phyloP scores from a whole-genome alignment of 1,139 yeast genomes.

The Meyerozyma elateridarum region DNA sequence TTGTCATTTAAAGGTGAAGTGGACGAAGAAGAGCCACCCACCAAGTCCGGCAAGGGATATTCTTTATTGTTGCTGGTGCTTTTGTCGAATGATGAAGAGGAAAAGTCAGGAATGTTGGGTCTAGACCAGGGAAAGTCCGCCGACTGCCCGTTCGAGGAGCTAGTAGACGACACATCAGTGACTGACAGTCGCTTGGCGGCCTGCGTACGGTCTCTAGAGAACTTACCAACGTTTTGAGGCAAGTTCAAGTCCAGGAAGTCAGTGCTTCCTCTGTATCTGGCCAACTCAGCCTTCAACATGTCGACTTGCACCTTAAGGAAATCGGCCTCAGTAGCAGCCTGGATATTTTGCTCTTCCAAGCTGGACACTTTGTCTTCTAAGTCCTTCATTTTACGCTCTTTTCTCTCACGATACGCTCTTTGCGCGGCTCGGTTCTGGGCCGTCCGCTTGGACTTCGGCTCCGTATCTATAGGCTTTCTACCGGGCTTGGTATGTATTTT shows the following conservation, averaged over 20 bases:
- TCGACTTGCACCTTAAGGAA: constrained; percentile 73
- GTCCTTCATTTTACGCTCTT: constrained; percentile 81
- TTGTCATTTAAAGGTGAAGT: constrained; percentile 41
- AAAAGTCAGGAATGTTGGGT: constrained; percentile 12
- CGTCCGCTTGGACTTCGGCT: constrained; percentile 81
- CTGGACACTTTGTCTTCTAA: constrained; percentile 71
- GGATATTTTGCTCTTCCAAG: constrained; percentile 66
- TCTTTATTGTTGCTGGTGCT: constrained; percentile 7
- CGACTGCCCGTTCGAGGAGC: background rate
- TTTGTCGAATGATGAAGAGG: constrained; percentile 16
- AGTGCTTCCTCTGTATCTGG: constrained; percentile 51
- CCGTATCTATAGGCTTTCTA: constrained; percentile 72
- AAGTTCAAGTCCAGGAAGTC: constrained; percentile 30
- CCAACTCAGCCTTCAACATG: constrained; percentile 66
- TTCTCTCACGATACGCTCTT: constrained; percentile 91
- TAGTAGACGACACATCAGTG: too few species aligned
- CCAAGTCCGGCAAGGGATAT: constrained; percentile 31
- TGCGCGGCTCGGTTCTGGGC: constrained; percentile 98
- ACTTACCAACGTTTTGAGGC: constrained; percentile 3
- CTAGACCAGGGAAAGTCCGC: constrained; percentile 2
- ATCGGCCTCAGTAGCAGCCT: constrained; percentile 64
- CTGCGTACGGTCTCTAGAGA: too few species aligned
- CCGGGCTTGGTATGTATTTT: constrained; percentile 42
- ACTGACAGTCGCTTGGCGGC: too few species aligned
- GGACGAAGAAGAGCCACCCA: constrained; percentile 27